These are phyloP conservation scores for Cladorrhinum sp. DNA, from an alignment of 2,329 filamentous ascomycete species.

Conservation along the genomic window DNA sequence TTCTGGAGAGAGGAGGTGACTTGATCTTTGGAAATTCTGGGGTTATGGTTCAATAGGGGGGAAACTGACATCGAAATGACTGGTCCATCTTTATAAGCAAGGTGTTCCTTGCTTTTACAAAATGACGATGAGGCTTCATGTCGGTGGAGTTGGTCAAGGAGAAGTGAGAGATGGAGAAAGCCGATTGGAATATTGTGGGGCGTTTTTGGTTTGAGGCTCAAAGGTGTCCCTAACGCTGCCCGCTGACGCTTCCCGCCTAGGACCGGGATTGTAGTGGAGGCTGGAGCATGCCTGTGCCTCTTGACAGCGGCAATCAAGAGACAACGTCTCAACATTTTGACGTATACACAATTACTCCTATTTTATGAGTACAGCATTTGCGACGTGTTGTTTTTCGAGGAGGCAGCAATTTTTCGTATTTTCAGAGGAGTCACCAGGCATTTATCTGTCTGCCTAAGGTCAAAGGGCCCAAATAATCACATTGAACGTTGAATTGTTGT, in stretches of 20 bases:
- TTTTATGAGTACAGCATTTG: not conserved
- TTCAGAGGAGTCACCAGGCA: not conserved
- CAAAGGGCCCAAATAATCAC: not conserved
- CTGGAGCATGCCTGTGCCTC: not conserved
- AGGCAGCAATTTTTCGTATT: not conserved
- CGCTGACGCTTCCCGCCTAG: not conserved
- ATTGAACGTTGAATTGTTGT: not conserved
- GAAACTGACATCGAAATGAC: not conserved
- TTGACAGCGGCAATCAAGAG: not conserved
- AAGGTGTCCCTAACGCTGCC: not conserved
- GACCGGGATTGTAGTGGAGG: not conserved
- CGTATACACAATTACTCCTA: not conserved
- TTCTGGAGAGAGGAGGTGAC: not conserved
- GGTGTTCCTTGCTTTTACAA: too few species aligned
- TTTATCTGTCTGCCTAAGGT: not conserved
- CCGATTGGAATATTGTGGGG: too few species aligned
- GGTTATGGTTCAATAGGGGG: not conserved
- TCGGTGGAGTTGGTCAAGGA: not conserved
- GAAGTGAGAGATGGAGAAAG: not conserved
- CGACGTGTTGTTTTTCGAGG: not conserved
- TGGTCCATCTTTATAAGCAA: not conserved
- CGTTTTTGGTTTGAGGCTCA: too few species aligned
- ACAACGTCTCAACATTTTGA: constrained; percentile 1
- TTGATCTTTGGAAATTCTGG: constrained; percentile 9
- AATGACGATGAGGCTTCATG: not conserved